phyloP scores from a whole-genome alignment of 306 rosid species.

The Rosa rugosa region DNA sequence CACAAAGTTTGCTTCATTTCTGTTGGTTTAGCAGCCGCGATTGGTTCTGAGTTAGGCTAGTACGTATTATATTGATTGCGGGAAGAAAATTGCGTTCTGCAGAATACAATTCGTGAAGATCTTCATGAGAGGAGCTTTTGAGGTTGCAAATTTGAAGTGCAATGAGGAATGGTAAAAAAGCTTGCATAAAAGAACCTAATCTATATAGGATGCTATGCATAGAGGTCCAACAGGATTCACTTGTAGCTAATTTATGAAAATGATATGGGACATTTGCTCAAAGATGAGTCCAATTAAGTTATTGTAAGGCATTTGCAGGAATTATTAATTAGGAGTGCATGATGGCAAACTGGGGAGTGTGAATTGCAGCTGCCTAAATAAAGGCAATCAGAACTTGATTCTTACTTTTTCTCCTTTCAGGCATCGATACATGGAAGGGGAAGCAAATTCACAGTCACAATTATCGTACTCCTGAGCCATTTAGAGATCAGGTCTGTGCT shows the following conservation, averaged over 20 bases:
- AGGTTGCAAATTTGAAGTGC: not conserved
- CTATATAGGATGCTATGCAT: not conserved
- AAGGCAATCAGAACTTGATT: not conserved
- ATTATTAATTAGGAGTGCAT: not conserved
- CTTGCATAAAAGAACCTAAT: not conserved
- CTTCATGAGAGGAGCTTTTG: not conserved
- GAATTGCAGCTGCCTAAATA: not conserved
- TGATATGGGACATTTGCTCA: not conserved
- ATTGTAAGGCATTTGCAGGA: not conserved
- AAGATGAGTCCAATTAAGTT: no score
- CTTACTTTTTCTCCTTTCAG: constrained; percentile 21
- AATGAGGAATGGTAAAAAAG: not conserved
- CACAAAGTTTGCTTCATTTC: not conserved
- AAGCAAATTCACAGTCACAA: constrained; percentile 52
- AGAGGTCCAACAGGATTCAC: not conserved
- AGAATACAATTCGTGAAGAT: not conserved
- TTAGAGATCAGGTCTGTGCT: constrained; percentile 51
- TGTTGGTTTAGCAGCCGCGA: not conserved
- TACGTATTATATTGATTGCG: not conserved
- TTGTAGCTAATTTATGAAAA: not conserved
- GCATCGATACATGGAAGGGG: constrained; percentile 40
- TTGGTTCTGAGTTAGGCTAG: not conserved
- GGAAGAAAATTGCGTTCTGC: not conserved
- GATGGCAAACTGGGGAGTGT: not conserved
- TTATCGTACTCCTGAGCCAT: constrained; percentile 43